Percentiles rank a stretch among this genome's conserved stretches.
These are phyloP conservation scores for Phyllosticta citrichinensis DNA, from an alignment of 2,329 filamentous ascomycete genomes.

Conservation along the genomic window DNA sequence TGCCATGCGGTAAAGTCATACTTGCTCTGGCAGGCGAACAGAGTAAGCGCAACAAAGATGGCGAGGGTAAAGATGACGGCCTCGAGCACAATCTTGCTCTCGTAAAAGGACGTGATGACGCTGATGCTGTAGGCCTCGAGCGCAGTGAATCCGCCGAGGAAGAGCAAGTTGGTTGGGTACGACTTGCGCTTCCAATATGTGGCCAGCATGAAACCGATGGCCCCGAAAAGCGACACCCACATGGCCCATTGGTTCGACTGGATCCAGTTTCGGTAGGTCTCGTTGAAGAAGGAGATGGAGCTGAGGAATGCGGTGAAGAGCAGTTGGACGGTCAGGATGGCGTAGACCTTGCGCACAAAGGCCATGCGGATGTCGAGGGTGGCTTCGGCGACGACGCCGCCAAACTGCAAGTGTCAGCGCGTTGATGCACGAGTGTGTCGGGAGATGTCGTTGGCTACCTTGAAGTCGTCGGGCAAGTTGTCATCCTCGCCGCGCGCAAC, in stretches of 20 bases:
- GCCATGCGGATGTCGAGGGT: conserved; percentile 94
- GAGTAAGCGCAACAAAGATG: conserved; percentile 53
- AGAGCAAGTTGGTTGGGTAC: conserved; percentile 88
- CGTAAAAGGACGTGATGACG: conserved; percentile 86
- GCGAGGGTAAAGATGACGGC: conserved; percentile 74
- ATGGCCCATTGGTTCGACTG: conserved; percentile 74
- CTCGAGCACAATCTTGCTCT: conserved; percentile 74
- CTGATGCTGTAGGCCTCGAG: conserved; percentile 90
- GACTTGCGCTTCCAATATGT: conserved; percentile 95
- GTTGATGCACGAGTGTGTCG: neutral
- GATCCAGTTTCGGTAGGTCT: conserved; percentile 74
- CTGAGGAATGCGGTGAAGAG: conserved; percentile 73
- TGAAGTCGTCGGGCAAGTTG: conserved; percentile 95
- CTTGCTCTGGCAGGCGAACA: conserved; percentile 94
- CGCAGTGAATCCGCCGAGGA: conserved; percentile 81
- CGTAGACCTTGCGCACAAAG: conserved; percentile 95
- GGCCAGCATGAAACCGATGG: conserved; percentile 73
- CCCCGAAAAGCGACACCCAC: conserved; percentile 75
- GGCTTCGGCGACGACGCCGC: conserved; percentile 84
- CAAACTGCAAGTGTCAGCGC: conserved; percentile 51
- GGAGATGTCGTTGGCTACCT: conserved; percentile 41
- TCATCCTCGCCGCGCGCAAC: conserved; percentile 69
- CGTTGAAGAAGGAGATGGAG: conserved; percentile 75
- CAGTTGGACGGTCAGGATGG: conserved; percentile 91
- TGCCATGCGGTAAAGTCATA: conserved; percentile 98